Evolutionary conservation across 108 stramenopile species (phyloP).

Genomic region (Chaetoceros tenuissimus): DNA sequence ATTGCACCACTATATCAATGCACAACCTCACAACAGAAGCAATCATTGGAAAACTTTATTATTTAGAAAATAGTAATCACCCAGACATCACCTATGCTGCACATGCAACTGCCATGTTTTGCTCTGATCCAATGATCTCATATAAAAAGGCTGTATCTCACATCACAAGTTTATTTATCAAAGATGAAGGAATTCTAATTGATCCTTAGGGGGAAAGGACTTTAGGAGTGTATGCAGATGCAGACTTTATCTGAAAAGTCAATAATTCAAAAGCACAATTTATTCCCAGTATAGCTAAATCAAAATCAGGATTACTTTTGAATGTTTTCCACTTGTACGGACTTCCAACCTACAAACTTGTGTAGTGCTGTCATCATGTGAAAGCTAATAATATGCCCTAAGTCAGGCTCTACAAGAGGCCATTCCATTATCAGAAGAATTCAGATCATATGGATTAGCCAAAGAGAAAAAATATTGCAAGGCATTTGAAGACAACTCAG

Average conservation of each 20-base stretch:
- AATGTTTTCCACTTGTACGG: conserved; percentile 11
- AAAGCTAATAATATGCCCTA: conserved; percentile 24
- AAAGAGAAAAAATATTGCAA: conserved; percentile 13
- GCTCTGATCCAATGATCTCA: conserved; percentile 7
- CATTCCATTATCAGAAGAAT: neutral
- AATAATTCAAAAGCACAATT: neutral
- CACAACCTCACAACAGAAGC: no score
- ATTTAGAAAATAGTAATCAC: conserved; percentile 5
- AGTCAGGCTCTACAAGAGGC: neutral
- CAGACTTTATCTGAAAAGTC: conserved; percentile 10
- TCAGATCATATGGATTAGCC: neutral
- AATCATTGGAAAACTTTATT: conserved; percentile 22
- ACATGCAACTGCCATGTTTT: conserved; percentile 21
- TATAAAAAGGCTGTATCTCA: conserved; percentile 17
- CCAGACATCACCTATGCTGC: conserved; percentile 13
- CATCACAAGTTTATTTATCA: conserved; percentile 18
- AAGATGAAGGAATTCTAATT: conserved; percentile 15
- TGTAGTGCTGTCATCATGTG: conserved; percentile 17
- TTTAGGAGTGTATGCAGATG: conserved; percentile 23
- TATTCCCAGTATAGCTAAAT: conserved; percentile 4
- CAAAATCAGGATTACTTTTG: conserved; percentile 9
- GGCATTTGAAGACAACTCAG: conserved; percentile 31
- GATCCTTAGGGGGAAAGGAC: conserved; percentile 1
- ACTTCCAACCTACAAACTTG: conserved; percentile 9
- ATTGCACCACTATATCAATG: neutral